Evolutionary conservation across 2,329 filamentous ascomycete genomes (phyloP).

Genomic region (Bipolaris oryzae): DNA sequence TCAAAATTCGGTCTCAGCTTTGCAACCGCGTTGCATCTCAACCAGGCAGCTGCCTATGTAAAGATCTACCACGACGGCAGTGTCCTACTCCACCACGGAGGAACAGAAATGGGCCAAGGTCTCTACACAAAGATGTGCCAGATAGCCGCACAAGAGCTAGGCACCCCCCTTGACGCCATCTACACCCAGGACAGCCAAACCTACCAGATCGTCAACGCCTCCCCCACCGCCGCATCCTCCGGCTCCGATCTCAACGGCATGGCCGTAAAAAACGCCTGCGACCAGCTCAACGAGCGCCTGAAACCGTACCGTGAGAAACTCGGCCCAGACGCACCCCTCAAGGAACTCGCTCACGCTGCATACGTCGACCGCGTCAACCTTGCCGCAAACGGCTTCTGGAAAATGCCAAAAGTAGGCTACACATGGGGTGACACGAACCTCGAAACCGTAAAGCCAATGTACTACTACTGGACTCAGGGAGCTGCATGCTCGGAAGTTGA

Average conservation of each 20-base stretch:
- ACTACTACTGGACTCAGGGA: constrained; percentile 93
- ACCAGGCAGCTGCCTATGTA: constrained; percentile 89
- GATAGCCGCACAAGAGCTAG: constrained; percentile 87
- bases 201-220: constrained; percentile 87
- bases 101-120: constrained; percentile 96
- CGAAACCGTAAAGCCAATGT: constrained; percentile 67
- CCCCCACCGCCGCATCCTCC: constrained; percentile 88
- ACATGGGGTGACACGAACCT: constrained; percentile 67
- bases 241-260: constrained; percentile 95
- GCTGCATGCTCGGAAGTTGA: constrained; percentile 89
- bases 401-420: constrained; percentile 94
- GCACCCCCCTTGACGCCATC: constrained; percentile 80
- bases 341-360: constrained; percentile 82
- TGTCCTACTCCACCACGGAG: constrained; percentile 88
- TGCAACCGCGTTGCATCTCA: constrained; percentile 84
- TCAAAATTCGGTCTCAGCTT: constrained; percentile 98
- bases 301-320: constrained; percentile 83
- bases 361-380: constrained; percentile 96
- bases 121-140: constrained; percentile 96
- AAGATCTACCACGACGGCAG: constrained; percentile 97
- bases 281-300: constrained; percentile 84
- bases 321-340: constrained; percentile 77
- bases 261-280: constrained; percentile 88
- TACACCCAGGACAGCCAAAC: constrained; percentile 89
- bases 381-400: constrained; percentile 94